phyloP scores from a whole-genome alignment of 106 monocot genomes.

The Hemerocallis citrina region DNA sequence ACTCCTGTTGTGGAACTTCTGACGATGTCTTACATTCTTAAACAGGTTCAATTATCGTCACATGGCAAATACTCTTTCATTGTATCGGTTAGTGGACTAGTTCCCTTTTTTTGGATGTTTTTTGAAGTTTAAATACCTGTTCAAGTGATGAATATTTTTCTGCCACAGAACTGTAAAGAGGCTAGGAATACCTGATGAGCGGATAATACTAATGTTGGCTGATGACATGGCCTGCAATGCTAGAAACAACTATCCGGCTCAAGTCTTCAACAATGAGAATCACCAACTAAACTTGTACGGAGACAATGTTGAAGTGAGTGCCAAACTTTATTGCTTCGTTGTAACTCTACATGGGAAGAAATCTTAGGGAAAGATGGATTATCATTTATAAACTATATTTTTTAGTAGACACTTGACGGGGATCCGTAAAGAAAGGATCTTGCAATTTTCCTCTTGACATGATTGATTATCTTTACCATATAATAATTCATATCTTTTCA shows the following conservation, averaged over 20 bases:
- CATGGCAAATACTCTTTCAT: slow-evolving; percentile 94
- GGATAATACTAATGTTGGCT: slow-evolving; percentile 97
- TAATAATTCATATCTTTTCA: not conserved
- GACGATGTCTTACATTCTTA: slow-evolving; percentile 9
- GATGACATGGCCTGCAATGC: slow-evolving; percentile 99
- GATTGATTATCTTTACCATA: no score
- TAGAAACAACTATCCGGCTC: slow-evolving; percentile 90
- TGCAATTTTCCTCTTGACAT: not conserved
- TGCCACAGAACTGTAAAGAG: slow-evolving; percentile 81
- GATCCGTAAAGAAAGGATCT: not conserved
- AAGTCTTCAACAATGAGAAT: slow-evolving; percentile 99
- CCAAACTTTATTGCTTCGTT: slow-evolving; percentile 3
- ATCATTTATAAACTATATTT: no score
- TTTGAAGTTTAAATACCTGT: not conserved
- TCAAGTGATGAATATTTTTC: not conserved
- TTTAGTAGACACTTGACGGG: no score
- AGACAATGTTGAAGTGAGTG: slow-evolving; percentile 95
- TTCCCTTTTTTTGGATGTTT: not conserved
- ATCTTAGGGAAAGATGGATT: not conserved
- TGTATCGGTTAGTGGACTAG: slow-evolving; percentile 69
- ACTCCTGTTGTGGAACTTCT: no score
- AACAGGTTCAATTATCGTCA: slow-evolving; percentile 94
- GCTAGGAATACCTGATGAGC: slow-evolving; percentile 94
- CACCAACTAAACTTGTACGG: slow-evolving; percentile 96
- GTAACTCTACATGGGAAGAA: not conserved